Evolutionary conservation across 495 filamentous ascomycete species (phyloP).

Genomic region (Hypoxylon cercidicola): DNA sequence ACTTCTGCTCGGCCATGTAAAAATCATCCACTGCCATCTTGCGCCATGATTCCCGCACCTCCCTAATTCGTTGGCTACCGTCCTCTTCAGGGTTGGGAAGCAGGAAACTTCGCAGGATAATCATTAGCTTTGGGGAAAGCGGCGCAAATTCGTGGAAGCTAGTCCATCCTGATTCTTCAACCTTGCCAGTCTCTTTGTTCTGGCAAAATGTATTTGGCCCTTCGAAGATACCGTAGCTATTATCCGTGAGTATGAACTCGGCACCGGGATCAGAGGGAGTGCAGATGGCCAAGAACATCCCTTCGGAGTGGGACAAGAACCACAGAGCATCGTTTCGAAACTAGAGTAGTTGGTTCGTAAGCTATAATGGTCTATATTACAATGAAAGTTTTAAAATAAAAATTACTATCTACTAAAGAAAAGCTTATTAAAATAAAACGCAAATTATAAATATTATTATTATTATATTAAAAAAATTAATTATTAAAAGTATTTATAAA

Average conservation of each 20-base stretch:
- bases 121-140: constrained; percentile 61
- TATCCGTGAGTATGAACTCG: constrained; percentile 64
- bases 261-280: constrained; percentile 49
- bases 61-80: constrained; percentile 19
- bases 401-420: too few species aligned
- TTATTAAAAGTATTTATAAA: too few species aligned
- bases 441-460: too few species aligned
- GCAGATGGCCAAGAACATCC: constrained; percentile 58
- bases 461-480: too few species aligned
- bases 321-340: constrained; percentile 57
- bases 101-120: constrained; percentile 52
- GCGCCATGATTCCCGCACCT: constrained; percentile 2
- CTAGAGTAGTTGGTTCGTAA: too few species aligned
- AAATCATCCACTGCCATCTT: constrained; percentile 15
- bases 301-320: constrained; percentile 52
- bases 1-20: constrained; percentile 1
- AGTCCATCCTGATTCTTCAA: constrained; percentile 2
- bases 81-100: constrained; percentile 40
- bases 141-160: constrained; percentile 58
- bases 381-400: too few species aligned
- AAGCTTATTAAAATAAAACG: too few species aligned
- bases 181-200: constrained; percentile 40
- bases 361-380: too few species aligned
- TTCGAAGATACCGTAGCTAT: constrained; percentile 59
- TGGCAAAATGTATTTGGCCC: constrained; percentile 48